Conservation (phyloP, 768 basidiomycete species). For the Boletus sp. region DNA sequence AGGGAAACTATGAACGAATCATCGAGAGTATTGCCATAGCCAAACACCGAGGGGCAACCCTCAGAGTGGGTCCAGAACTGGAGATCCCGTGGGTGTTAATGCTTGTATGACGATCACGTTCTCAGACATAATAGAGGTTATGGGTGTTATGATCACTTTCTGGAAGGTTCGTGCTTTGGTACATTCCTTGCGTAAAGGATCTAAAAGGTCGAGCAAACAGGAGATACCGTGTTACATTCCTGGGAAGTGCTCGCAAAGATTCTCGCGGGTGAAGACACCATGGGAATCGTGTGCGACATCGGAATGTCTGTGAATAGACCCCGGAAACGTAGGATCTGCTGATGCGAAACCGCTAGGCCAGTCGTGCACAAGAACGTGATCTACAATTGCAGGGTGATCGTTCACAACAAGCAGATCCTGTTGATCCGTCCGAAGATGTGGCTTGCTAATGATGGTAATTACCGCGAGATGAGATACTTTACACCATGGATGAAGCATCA, state of each 20-base stretch:
- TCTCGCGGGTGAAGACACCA: slow-evolving; percentile 70
- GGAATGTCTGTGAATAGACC: slow-evolving; percentile 70
- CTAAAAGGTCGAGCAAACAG: slow-evolving; percentile 39
- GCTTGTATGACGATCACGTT: not conserved
- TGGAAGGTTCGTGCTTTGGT: slow-evolving; percentile 65
- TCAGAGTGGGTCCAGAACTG: slow-evolving; percentile 94
- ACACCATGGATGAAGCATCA: slow-evolving; percentile 93
- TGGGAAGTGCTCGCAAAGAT: slow-evolving; percentile 98
- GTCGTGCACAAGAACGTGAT: slow-evolving; percentile 97
- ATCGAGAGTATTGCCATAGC: slow-evolving; percentile 84
- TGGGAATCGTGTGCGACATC: slow-evolving; percentile 92
- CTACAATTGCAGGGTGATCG: slow-evolving; percentile 94
- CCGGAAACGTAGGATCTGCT: not conserved
- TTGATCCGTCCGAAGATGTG: slow-evolving; percentile 99
- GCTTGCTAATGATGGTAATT: slow-evolving; percentile 98
- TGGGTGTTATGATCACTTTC: slow-evolving; percentile 95
- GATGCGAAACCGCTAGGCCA: slow-evolving; percentile 58
- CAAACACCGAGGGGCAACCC: slow-evolving; percentile 81
- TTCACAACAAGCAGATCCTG: slow-evolving; percentile 81
- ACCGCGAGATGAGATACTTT: slow-evolving; percentile 86
- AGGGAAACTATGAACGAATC: slow-evolving; percentile 95
- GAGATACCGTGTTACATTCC: slow-evolving; percentile 93
- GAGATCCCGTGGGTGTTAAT: slow-evolving; percentile 76
- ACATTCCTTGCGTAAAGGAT: not conserved
- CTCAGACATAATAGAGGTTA: slow-evolving; percentile 64